Base-by-base conservation (phyloP, 441 rosid genomes). In the Metrosideros polymorpha region DNA sequence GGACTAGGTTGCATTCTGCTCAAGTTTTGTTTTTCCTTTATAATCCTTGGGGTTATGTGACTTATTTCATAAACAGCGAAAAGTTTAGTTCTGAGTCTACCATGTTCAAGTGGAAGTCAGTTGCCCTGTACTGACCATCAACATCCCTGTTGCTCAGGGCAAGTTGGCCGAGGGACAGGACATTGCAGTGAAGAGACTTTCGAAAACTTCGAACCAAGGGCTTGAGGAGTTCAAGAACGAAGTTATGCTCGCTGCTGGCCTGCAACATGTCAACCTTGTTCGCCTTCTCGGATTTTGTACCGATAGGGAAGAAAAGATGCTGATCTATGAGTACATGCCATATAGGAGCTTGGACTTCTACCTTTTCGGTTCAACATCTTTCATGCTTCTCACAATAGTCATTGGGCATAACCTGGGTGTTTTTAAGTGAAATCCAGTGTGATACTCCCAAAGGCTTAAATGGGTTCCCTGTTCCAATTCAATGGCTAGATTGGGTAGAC, bases 131-230 rank as follows among this genome's bases (percentile, higher is more conserved):
- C 45, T 42, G 84, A 79, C 6, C 17, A 30, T 56, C 35, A 4
- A 53, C 25, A 29, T 39, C 32, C 18, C 13, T 43, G 47, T 30
- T 75, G 55, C 84, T 43, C 50, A 88, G 89, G 88, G 86, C 61
- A 15, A 77, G 63, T 53, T 88, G 59, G 56, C n/a, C 30, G 22
- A 56, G 32, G 87, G 89, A 39, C 82, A 18, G 52, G 89, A 83
- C 75, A 85, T 83, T 29, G 89, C 89, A 4, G 85, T 84, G 18
- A 88, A 88, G 77, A 86, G 85, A 84, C 88, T 88, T 45, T 85
- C 88, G 7, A 84, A 85, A 61, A 59, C 88, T 19, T 86, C 89
- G 25, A 63, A 32, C 2, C 86, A 86, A 88, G 89, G 89, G 53
- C 50, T 43, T 12, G 86, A 86, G 86, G 89, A 89, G 51, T 89